Evolutionary conservation across 2,329 filamentous ascomycete genomes (phyloP).

Genomic region (Aspergillus texensis): DNA sequence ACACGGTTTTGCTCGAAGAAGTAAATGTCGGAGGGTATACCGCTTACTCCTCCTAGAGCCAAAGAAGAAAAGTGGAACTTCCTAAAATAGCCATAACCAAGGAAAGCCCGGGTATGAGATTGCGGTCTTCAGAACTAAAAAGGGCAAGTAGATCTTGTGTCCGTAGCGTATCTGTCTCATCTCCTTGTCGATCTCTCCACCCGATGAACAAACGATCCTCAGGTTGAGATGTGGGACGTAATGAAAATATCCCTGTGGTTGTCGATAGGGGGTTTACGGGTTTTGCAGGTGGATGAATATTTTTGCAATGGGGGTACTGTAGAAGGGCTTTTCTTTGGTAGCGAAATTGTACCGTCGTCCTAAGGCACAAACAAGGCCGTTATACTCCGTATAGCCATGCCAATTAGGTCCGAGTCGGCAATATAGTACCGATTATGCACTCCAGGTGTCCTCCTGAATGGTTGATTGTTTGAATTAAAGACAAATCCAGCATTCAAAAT

Average conservation of each 20-base stretch:
- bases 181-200: conserved; percentile 17
- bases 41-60: background rate
- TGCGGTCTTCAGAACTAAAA: background rate
- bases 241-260: background rate
- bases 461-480: background rate
- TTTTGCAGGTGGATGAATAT: no score
- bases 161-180: conserved; percentile 7
- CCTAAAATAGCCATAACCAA: conserved; percentile 2
- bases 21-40: background rate
- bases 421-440: background rate
- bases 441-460: background rate
- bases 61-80: background rate
- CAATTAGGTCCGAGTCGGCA: background rate
- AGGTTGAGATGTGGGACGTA: background rate
- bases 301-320: background rate
- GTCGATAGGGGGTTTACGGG: background rate
- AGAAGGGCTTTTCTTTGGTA: background rate
- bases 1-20: background rate
- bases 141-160: conserved; percentile 10
- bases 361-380: background rate
- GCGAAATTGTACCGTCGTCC: background rate
- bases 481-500: background rate
- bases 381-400: background rate
- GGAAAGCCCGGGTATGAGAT: background rate
- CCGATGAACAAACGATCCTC: background rate